Base-by-base conservation (phyloP, 495 filamentous ascomycete genomes). In the Penicillium turbatum region DNA sequence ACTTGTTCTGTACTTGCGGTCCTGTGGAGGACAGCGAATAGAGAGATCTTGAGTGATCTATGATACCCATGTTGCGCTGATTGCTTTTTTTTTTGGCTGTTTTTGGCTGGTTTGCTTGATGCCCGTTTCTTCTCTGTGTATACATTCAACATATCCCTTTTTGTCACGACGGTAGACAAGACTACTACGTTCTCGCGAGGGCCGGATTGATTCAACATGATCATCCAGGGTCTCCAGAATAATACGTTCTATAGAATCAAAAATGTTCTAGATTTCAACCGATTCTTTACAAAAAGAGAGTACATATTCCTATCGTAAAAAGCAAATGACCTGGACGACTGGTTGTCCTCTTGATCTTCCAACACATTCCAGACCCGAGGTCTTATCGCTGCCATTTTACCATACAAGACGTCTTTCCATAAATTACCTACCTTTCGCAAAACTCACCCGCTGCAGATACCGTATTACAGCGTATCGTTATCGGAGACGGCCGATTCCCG, bases 1-100 rank as follows among this genome's bases (percentile, higher is more conserved):
- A 97, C 75, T 82, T 96, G 52, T 95, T 97, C 79, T 96, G 90
- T 72, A 95, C 91, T 11, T 98, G 93, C 69, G 85, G 87, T 26
- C 92, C 95, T 0, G 90, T 96, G 37, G 73, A 77, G 51, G 73
- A 77, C 49, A 63, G 56, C 36, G 70, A 67, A 48, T 75, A 72
- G 65, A 67, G 51, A 35, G 39, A 37, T 48, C 46, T 37, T 5
- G 21, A 51, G 7, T 35, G 50, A 53, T 53, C 51, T 64, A 68
- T 70, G 72, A 75, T 75, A 75, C 72, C 72, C 72, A 64, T 66
- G 61, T 56, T 64, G 62, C 38, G 55, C 35, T 63, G 53, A 38
- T 55, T 39, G 51, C 51, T 53, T 53, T 55, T 41, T n/a, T 37
- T 48, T 38, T 51, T 32, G 15, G 52, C 4, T 12, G 2, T 35